Percentiles rank a stretch among this genome's conserved stretches.
Evolutionary conservation across 225 moss, liverwort and hornwort species (phyloP).

Genomic region (Polytrichum formosum): DNA sequence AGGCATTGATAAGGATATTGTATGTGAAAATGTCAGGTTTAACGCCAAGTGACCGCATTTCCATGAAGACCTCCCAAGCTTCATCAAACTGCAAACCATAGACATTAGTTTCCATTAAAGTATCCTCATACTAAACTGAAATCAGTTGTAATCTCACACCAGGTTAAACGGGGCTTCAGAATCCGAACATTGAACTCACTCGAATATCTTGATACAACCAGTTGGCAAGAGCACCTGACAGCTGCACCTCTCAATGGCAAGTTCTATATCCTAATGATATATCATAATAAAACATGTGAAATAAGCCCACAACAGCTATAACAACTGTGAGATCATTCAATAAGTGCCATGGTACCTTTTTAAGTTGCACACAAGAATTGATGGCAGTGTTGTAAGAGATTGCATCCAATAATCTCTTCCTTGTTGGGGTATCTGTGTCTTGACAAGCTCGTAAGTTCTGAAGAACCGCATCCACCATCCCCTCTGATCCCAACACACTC

Average conservation of each 20-base stretch:
- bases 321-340: too few relatives aligned
- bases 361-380: slow-evolving; percentile 49
- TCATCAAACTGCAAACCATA: slow-evolving; percentile 61
- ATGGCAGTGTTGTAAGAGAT: slow-evolving; percentile 74
- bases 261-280: too few relatives aligned
- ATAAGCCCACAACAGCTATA: too few relatives aligned
- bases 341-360: slow-evolving; percentile 28
- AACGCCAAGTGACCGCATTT: slow-evolving; percentile 66
- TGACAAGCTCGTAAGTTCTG: slow-evolving; percentile 71
- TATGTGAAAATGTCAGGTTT: slow-evolving; percentile 81
- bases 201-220: too few relatives aligned
- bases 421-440: slow-evolving; percentile 31
- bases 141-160: neutral
- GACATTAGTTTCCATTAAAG: neutral
- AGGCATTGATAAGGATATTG: slow-evolving; percentile 92
- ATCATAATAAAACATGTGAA: too few relatives aligned
- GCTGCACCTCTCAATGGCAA: too few relatives aligned
- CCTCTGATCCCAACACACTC: slow-evolving; percentile 82
- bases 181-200: too few relatives aligned
- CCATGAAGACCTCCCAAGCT: slow-evolving; percentile 73
- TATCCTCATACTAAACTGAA: neutral
- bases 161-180: too few relatives aligned
- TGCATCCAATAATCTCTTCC: slow-evolving; percentile 67
- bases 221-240: too few relatives aligned
- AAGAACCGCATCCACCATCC: slow-evolving; percentile 85